A percentile compares a stretch with the other conserved stretches of the same genome.
These are phyloP conservation scores for Chaetomium tenue DNA, from an alignment of 495 filamentous ascomycete genomes.

Conservation along the genomic window DNA sequence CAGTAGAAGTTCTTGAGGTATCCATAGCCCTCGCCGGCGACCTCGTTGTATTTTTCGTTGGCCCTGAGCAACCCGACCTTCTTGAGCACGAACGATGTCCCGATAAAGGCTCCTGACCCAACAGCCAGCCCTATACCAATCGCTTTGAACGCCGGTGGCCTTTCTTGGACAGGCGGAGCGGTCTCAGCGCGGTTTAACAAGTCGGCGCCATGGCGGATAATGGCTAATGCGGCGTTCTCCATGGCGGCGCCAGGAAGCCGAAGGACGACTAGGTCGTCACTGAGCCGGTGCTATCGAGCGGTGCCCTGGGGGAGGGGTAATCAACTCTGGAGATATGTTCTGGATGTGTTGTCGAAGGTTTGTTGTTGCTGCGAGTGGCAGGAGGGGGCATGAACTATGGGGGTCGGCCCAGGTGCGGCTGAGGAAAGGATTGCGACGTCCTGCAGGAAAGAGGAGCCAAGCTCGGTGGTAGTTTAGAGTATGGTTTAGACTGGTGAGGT, in stretches of 20 bases:
- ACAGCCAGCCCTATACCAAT: constrained; percentile 86
- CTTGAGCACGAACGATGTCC: constrained; percentile 91
- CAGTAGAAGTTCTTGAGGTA: constrained; percentile 95
- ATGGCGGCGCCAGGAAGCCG: constrained; percentile 33
- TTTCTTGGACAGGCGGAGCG: constrained; percentile 25
- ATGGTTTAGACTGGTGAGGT: not conserved
- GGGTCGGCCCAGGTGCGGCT: not conserved
- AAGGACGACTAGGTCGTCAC: constrained; percentile 29
- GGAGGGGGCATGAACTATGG: constrained; percentile 19
- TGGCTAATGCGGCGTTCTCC: constrained; percentile 42
- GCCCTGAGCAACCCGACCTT: constrained; percentile 87
- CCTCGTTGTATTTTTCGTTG: constrained; percentile 95
- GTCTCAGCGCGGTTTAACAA: constrained; percentile 44
- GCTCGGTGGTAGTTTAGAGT: not conserved
- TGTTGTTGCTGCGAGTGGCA: not conserved
- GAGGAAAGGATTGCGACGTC: not conserved
- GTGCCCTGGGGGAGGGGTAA: not conserved
- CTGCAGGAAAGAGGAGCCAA: not conserved
- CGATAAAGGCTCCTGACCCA: constrained; percentile 89
- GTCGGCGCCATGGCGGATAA: constrained; percentile 39
- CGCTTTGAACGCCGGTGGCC: constrained; percentile 67
- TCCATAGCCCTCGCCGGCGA: constrained; percentile 94
- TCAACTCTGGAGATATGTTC: not conserved
- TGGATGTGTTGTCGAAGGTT: not conserved
- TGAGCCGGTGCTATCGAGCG: not conserved